These are phyloP conservation scores for Fonsecaea pedrosoi DNA, from an alignment of 2,329 filamentous ascomycete species.

Conservation along the genomic window DNA sequence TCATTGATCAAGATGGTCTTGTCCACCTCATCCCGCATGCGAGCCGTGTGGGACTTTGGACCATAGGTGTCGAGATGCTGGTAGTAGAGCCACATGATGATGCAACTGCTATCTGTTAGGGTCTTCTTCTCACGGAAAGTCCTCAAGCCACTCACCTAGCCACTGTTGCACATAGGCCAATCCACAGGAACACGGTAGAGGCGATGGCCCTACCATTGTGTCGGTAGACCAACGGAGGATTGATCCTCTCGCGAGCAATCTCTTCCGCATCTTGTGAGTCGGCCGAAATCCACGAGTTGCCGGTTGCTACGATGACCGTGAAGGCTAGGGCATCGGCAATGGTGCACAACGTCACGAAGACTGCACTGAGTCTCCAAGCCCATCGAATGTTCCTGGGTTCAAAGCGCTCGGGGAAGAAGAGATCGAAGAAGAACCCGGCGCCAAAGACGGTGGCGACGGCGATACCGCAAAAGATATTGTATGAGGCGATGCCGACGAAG, in stretches of 20 bases:
- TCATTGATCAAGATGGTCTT: constrained; percentile 30
- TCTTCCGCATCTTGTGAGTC: constrained; percentile 39
- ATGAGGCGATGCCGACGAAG: constrained; percentile 62
- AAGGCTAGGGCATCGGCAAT: constrained; percentile 57
- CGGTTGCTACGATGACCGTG: constrained; percentile 59
- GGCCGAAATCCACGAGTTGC: constrained; percentile 56
- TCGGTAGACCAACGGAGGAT: constrained; percentile 52
- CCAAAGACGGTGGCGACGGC: constrained; percentile 65
- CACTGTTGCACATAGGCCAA: constrained; percentile 57
- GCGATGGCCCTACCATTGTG: constrained; percentile 59
- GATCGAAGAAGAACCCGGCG: constrained; percentile 66
- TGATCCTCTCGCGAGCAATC: constrained; percentile 42
- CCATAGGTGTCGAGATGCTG: constrained; percentile 33
- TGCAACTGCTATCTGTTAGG: constrained; percentile 22
- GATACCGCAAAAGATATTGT: constrained; percentile 66
- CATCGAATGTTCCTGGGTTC: constrained; percentile 58
- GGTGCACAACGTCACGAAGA: constrained; percentile 57
- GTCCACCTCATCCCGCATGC: constrained; percentile 32
- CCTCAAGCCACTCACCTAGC: constrained; percentile 40
- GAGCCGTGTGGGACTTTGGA: constrained; percentile 31
- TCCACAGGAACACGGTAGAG: constrained; percentile 61
- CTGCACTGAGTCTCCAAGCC: constrained; percentile 62
- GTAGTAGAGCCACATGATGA: constrained; percentile 36
- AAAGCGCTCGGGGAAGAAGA: constrained; percentile 64
- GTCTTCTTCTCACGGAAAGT: background rate